Base-by-base conservation (phyloP, 2,329 filamentous ascomycete genomes). In the Pyrenophora seminiperda region DNA sequence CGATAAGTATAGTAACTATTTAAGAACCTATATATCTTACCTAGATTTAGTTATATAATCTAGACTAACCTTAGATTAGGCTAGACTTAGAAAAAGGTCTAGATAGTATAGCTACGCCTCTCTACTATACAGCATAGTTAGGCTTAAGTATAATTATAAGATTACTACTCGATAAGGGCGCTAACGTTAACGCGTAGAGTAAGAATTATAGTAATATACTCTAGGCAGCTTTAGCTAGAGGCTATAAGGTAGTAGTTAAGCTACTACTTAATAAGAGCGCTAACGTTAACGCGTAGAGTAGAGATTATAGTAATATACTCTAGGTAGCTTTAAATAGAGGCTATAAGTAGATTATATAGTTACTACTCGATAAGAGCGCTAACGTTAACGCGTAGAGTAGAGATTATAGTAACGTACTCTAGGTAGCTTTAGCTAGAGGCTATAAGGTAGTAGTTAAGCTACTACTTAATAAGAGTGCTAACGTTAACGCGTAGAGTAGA, bases 11-110 rank as follows among this genome's bases (percentile, higher is more conserved):
- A 10, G 29, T 65, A 7, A 47, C 41, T 1, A 48, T 2, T 10
- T 38, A 58, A 19, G 46, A 56, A 5, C 36, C 34, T 32, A 50
- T 56, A 10, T 69, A 63, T 50, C 22, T 56, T 1, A 62, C 34
- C 30, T 68, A 58, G 61, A 38, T 64, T 19, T 40, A 38, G n/a
- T 30, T 70, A 18, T 40, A 52, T 40, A 34, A 68, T 58, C 58
- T 50, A 11, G 59, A 64, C 14, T 7, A 10, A 6, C 42, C 47
- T 36, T 55, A 39, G 33, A 7, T 15, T 2, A 9, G 31, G 13
- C 29, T 39, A 18, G 7, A 59, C 41, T 41, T 62, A 10, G 13
- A 17, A 17, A 51, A 31, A 43, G 17, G 29, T 19, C 17, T 45
- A 11, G 27, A 55, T 7, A 29, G 15, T 3, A 30, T 61, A 38